Conservation (phyloP, 352 stramenopile genomes). For the Saprolegnia diclina region DNA sequence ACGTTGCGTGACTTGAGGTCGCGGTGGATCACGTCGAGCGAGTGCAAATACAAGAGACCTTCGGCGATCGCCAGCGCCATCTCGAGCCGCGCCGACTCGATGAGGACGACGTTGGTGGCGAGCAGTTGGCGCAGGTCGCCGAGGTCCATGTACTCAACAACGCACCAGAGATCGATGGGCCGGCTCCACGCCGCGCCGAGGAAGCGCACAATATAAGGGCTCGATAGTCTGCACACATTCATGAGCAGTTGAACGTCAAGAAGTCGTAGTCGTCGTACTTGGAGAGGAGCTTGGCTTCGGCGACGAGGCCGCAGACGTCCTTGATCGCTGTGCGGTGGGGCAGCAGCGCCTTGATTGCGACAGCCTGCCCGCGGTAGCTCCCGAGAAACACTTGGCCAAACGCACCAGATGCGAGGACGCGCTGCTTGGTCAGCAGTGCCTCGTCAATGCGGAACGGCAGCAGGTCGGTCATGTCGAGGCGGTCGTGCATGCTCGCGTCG, state of each 20-base stretch:
- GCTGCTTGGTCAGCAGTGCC: not conserved
- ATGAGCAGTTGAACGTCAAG: not conserved
- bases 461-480: not conserved
- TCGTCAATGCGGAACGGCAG: not conserved
- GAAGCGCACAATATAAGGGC: constrained; percentile 53
- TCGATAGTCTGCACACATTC: constrained; percentile 35
- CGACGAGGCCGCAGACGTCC: constrained; percentile 46
- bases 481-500: not conserved
- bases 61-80: constrained; percentile 38
- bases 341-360: constrained; percentile 56
- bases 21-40: constrained; percentile 37
- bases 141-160: constrained; percentile 50
- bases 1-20: constrained; percentile 48
- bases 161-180: constrained; percentile 38
- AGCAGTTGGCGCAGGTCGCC: constrained; percentile 43
- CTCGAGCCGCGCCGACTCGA: constrained; percentile 21
- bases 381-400: constrained; percentile 67
- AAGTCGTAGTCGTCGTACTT: constrained; percentile 24
- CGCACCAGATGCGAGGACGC: constrained; percentile 41
- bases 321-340: constrained; percentile 49
- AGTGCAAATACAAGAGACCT: constrained; percentile 43
- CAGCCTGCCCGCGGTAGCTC: constrained; percentile 52
- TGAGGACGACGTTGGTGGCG: constrained; percentile 25
- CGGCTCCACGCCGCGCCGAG: constrained; percentile 56
- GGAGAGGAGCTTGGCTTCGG: constrained; percentile 51